These are phyloP conservation scores for Agrocybe praecox DNA, from an alignment of 768 basidiomycete species.

Conservation along the genomic window DNA sequence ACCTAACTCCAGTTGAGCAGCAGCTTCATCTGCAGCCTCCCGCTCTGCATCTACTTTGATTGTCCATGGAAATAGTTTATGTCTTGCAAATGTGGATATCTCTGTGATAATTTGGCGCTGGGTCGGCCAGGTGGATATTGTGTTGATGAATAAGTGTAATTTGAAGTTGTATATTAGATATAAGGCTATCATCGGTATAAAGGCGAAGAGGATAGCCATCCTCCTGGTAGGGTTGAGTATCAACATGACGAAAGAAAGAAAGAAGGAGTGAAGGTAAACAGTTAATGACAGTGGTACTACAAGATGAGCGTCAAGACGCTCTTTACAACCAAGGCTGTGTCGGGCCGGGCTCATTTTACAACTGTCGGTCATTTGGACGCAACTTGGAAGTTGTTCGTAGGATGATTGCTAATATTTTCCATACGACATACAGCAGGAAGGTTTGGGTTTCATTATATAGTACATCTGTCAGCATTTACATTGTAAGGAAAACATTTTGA, in stretches of 20 bases:
- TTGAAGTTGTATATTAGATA: conserved; percentile 24
- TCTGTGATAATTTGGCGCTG: conserved; percentile 19
- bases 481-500: too few species aligned
- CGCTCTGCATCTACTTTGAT: conserved; percentile 8
- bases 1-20: conserved; percentile 2
- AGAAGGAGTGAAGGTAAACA: background rate
- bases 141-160: conserved; percentile 20
- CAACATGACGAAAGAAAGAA: conserved; percentile 10
- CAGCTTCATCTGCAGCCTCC: conserved; percentile 5
- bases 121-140: conserved; percentile 24
- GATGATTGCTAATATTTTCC: too few species aligned
- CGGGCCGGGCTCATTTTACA: background rate
- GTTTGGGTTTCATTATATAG: too few species aligned
- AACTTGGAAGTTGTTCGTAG: too few species aligned
- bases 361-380: too few species aligned
- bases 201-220: conserved; percentile 21
- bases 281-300: background rate
- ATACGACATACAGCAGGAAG: too few species aligned
- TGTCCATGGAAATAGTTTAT: conserved; percentile 25
- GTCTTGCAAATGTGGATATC: conserved; percentile 21
- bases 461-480: too few species aligned
- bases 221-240: conserved; percentile 22
- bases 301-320: too few species aligned
- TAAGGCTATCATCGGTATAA: conserved; percentile 20
- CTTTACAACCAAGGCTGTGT: background rate